Base-by-base conservation (phyloP, 768 basidiomycete genomes). In the Peribolospora kevripleyi region DNA sequence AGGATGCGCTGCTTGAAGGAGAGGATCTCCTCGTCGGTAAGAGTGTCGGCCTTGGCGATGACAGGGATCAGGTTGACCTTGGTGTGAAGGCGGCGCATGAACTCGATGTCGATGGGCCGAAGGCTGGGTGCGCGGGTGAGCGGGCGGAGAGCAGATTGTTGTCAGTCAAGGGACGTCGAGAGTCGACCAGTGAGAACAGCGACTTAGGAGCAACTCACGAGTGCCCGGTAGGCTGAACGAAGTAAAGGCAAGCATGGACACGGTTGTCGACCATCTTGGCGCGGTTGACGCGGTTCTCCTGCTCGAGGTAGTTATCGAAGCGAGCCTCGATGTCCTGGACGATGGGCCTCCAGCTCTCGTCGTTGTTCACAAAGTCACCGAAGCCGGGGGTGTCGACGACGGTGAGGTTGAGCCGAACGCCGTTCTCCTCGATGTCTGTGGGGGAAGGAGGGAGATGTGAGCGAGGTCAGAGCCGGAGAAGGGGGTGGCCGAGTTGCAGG, bases 381-480 rank as follows among this genome's bases (percentile, higher is more conserved):
- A 95, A 98, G 42, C 93, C 93, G 55, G 93, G 93, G 39, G 90
- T 98, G 67, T 98, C 93, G 59, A 98, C 93, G 58, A 98, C 91
- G n/a, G 88, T 97, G 55, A 98, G 71, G 66, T 88, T 87, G 48
- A 97, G 78, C 61, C 90, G 78, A 46, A 97, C 93, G 57, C 90
- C 91, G 57, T 83, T 91, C 73, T 98, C 93, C 72, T 97, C 91
- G 65, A 98, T 97, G 67, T 98, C 93, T 93, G 68, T 58, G 66
- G 62, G 63, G 10, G 11, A 11, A 50, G 10, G 52, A 50, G 51
- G 42, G 11, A 37, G 4, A 40, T 36, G 42, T 36, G 40, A 11
- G 49, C 6, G 46, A 39, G n/a, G 3, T 9, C 0, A 41, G 37
- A 10, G 36, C 10, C 25, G 3, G 10, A 43, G 3, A 6, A 11